phyloP scores from a whole-genome alignment of 2,329 filamentous ascomycete genomes.

The Trichoderma guizhouense region DNA sequence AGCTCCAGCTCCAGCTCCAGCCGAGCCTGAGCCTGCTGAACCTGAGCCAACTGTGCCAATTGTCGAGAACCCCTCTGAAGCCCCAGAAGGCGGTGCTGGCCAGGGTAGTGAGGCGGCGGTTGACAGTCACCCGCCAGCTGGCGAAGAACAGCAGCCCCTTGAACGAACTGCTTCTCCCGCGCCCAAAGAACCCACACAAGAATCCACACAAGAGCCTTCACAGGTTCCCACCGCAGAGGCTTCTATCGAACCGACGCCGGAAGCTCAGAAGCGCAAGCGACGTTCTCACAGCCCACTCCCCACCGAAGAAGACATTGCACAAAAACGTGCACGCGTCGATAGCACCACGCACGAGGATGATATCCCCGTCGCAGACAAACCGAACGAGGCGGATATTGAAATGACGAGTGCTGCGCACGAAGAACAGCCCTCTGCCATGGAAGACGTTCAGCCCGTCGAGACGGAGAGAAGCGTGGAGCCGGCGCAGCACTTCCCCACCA shows the following conservation, averaged over 20 bases:
- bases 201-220: neutral
- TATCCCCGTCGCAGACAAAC: constrained; percentile 18
- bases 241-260: constrained; percentile 26
- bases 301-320: constrained; percentile 48
- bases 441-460: constrained; percentile 20
- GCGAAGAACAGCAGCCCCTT: neutral
- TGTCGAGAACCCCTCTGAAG: neutral
- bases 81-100: constrained; percentile 15
- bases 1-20: constrained; percentile 19
- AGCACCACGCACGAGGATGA: neutral
- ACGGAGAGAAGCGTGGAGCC: constrained; percentile 45
- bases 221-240: neutral
- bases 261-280: constrained; percentile 64
- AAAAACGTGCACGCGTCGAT: constrained; percentile 53
- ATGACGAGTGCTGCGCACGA: neutral
- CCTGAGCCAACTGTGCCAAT: constrained; percentile 3
- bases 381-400: neutral
- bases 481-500: constrained; percentile 67
- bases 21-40: constrained; percentile 13
- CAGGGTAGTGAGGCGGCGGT: neutral
- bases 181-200: neutral
- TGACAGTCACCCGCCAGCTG: constrained; percentile 9
- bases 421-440: neutral
- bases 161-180: neutral
- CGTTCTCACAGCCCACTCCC: constrained; percentile 61